phyloP scores from a whole-genome alignment of 2,329 filamentous ascomycete species.

The Mycosphaerella arachidis region DNA sequence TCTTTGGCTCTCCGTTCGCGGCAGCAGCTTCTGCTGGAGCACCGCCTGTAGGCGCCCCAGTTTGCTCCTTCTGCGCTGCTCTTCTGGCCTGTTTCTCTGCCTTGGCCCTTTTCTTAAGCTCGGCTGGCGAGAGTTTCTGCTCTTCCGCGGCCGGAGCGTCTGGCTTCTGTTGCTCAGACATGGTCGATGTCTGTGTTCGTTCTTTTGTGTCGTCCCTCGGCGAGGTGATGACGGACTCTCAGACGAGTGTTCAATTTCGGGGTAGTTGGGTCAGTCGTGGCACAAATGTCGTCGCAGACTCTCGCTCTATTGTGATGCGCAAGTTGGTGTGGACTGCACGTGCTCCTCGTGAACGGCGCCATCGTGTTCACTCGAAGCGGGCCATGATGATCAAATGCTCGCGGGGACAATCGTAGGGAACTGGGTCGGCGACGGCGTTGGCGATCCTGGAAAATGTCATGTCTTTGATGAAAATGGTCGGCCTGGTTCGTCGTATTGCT shows the following conservation, averaged over 20 bases:
- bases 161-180: constrained; percentile 19
- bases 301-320: background rate
- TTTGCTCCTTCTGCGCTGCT: constrained; percentile 45
- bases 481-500: too few relatives aligned
- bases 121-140: constrained; percentile 64
- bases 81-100: constrained; percentile 86
- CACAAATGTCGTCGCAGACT: background rate
- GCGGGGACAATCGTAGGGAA: background rate
- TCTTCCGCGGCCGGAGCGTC: constrained; percentile 16
- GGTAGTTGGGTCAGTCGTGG: background rate
- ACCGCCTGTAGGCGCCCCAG: constrained; percentile 12
- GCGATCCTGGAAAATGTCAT: background rate
- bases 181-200: constrained; percentile 5
- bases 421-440: background rate
- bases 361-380: constrained; percentile 3
- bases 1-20: constrained; percentile 19
- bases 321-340: constrained; percentile 2
- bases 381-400: constrained; percentile 2
- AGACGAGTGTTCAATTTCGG: background rate
- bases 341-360: background rate
- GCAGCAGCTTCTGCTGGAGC: constrained; percentile 3
- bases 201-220: background rate
- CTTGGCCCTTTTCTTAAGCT: constrained; percentile 83
- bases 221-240: background rate
- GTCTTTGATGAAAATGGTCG: background rate